A percentile compares a stretch with the other conserved stretches of the same genome.
Evolutionary conservation across 108 stramenopile species (phyloP).

Genomic region (Pseudonitzschia delicatissima): DNA sequence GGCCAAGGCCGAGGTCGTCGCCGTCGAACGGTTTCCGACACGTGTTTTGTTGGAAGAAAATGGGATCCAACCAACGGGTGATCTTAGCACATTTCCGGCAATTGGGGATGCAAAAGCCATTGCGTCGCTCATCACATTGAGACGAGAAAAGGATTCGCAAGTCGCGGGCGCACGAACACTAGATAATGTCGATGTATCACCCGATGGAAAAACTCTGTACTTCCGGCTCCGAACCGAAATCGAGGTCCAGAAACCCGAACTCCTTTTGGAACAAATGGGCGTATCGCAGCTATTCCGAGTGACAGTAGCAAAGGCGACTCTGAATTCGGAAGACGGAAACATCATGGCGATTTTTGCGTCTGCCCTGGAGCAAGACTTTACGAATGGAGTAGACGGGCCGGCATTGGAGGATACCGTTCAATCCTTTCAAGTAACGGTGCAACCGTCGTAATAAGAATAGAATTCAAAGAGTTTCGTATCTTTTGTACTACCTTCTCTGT

Average conservation of each 20-base stretch:
- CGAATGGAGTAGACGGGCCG: slow-evolving; percentile 56
- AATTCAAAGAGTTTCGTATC: no score
- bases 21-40: slow-evolving; percentile 77
- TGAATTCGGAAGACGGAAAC: slow-evolving; percentile 70
- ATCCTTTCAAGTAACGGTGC: slow-evolving; percentile 56
- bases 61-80: slow-evolving; percentile 68
- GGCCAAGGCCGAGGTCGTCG: slow-evolving; percentile 81
- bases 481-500: no score
- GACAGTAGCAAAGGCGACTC: slow-evolving; percentile 71
- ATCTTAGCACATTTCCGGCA: slow-evolving; percentile 60
- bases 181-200: slow-evolving; percentile 39
- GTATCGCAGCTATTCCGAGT: slow-evolving; percentile 63
- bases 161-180: slow-evolving; percentile 49
- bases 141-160: slow-evolving; percentile 67
- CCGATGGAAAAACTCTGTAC: slow-evolving; percentile 55
- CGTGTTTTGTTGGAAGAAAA: slow-evolving; percentile 71
- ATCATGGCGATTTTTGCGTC: slow-evolving; percentile 76
- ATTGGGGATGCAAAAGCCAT: slow-evolving; percentile 65
- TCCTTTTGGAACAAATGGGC: slow-evolving; percentile 74
- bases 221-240: slow-evolving; percentile 70
- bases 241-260: slow-evolving; percentile 84
- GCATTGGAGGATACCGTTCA: slow-evolving; percentile 57
- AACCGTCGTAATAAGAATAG: slow-evolving; percentile 21
- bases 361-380: slow-evolving; percentile 76
- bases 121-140: slow-evolving; percentile 57